Evolutionary conservation across 768 basidiomycete genomes (phyloP), one percentile per base, ranked within the genome.

Genomic region (Suillus clintonianus): DNA sequence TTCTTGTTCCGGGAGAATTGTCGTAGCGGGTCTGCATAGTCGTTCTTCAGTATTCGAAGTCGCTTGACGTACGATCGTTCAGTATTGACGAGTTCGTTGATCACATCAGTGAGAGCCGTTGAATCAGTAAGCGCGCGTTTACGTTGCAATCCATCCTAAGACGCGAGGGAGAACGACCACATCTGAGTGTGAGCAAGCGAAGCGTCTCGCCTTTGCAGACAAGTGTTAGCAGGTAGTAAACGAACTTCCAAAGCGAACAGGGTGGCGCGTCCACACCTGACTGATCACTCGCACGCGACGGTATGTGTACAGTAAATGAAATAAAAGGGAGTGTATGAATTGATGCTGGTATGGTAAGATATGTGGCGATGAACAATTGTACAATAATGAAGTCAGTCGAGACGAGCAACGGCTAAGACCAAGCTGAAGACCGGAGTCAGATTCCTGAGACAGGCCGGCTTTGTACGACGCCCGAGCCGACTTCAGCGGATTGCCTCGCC

Each of bases 11-110:
- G 85, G 24, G 97, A 87, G 73, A 96, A 99, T 50, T 85, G 85
- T 43, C 95, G 87, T 32, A 99, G 80, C 10, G 95, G 97, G 73
- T 94, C 90, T 39, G 96, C 97, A 72, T 97, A 99, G 69, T 93
- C 89, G 51, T 83, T 77, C 76, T 96, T 95, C 71, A 99, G 85
- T 34, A 88, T 89, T 68, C 85, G 85, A 19, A 99, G 83, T 15
- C 94, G 87, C 67, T 84, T 87, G 65, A 97, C 89, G 74, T 99
- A 99, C 55, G 92, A 89, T 62, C 89, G 86, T 74, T 99, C 96
- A 14, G 95, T 98, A 41, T 86, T 83, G 17, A 97, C 86, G 19
- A 99, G 85, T 76, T 99, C 96, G 66, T 89, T 89, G 67, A 97
- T 83, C 62, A 92, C 85, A 55, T 92, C 89, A 36, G 82, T 77